Base-by-base conservation (phyloP, 805 yeast species). In the Candida nanaspora region DNA sequence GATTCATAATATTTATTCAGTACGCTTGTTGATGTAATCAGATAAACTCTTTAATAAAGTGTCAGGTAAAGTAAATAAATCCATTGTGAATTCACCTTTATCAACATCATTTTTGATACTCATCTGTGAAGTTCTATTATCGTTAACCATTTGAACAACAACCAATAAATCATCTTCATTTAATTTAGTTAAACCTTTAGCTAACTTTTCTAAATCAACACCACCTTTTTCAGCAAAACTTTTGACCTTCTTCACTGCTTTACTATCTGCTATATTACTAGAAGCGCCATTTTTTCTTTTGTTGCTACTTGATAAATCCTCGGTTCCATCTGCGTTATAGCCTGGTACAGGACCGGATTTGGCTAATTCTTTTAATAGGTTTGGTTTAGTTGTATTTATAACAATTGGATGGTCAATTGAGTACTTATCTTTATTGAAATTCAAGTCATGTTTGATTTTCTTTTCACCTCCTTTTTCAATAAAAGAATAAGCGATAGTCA, bases 61-160 rank as follows among this genome's bases (percentile, higher is more conserved):
- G 59, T 91, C 97, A 18, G 98, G 98, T 50, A 91, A 70, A 22
- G 97, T 89, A 63, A 79, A 89, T 51, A 91, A 74, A 65, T 91
- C 98, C 86, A 91, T 86, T 41, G 95, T 87, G 62, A 93, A 91
- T 68, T 93, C 98, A 40, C 98, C 98, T 53, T 86, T 91, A 46
- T 91, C 98, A 38, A 86, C 88, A 55, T 91, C 95, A 61, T 93
- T 91, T 59, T 89, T 89, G 52, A 91, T 83, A 63, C 84, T 88
- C 95, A 91, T 91, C 37, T 91, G 98, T 35, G 86, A 78, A 5
- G 98, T 87, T 57, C 86, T 78, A 66, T 93, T 93, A 61, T 91
- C 98, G 34, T 95, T 88, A 32, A 91, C 93, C 96, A 91, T 89
- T 65, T 91, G 98, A 41, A 91, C 98, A 37, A 93, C 93, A 27